Conservation (phyloP, 1,139 yeast genomes). For the Nematodospora anomalae region DNA sequence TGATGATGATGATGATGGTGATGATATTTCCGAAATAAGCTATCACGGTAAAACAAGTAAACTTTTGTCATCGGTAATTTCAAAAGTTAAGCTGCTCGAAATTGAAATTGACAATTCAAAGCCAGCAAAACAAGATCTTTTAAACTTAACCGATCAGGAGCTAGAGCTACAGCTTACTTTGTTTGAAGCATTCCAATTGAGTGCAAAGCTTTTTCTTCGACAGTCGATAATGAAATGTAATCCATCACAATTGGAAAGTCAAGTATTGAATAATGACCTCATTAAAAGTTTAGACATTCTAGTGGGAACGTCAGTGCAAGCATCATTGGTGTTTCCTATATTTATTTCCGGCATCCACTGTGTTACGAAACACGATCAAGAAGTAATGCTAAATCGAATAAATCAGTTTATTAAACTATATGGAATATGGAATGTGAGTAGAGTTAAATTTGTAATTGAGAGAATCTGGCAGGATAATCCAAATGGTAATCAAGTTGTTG, state of each 20-base stretch:
- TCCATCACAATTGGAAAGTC: conserved; percentile 66
- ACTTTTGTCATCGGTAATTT: conserved; percentile 26
- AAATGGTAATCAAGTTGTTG: conserved; percentile 41
- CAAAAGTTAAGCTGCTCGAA: conserved; percentile 50
- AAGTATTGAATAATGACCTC: conserved; percentile 55
- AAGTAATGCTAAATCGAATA: conserved; percentile 52
- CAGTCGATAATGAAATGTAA: conserved; percentile 63
- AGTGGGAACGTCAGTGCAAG: conserved; percentile 67
- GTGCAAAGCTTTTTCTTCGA: conserved; percentile 66
- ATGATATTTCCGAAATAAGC: conserved; percentile 24
- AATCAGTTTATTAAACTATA: conserved; percentile 59
- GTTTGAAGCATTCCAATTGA: conserved; percentile 70
- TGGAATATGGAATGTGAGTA: conserved; percentile 63
- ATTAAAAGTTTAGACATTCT: conserved; percentile 59
- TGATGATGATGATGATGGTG: conserved; percentile 14
- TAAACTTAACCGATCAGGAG: conserved; percentile 50
- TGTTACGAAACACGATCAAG: conserved; percentile 49
- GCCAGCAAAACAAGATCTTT: conserved; percentile 56
- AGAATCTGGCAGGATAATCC: conserved; percentile 48
- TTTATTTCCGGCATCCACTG: conserved; percentile 77
- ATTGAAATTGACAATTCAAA: conserved; percentile 47
- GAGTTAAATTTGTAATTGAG: conserved; percentile 60
- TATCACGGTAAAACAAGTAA: conserved; percentile 27
- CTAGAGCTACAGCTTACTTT: conserved; percentile 66
- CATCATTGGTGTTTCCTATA: conserved; percentile 71